Percentiles rank a stretch among this genome's conserved stretches.
These are phyloP conservation scores for Penicillium diatomitis DNA, from an alignment of 495 filamentous ascomycete genomes.

Conservation along the genomic window DNA sequence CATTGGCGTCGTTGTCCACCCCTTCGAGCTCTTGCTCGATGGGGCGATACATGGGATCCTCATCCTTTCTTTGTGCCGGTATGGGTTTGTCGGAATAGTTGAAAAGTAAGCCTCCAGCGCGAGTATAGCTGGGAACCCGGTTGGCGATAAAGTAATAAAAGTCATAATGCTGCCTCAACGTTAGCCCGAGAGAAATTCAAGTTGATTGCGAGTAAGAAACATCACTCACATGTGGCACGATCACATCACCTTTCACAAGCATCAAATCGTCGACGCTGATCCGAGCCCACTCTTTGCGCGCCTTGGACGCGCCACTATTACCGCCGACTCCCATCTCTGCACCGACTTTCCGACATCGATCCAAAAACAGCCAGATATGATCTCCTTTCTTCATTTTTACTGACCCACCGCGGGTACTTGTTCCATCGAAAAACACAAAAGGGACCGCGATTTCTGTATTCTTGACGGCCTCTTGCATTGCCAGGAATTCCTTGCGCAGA, in stretches of 20 bases:
- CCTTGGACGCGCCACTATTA: slow-evolving; percentile 43
- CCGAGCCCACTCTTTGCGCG: slow-evolving; percentile 70
- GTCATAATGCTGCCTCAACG: slow-evolving; percentile 68
- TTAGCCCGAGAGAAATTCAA: slow-evolving; percentile 10
- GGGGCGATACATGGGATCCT: slow-evolving; percentile 39
- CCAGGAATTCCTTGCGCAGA: slow-evolving; percentile 75
- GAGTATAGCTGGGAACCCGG: slow-evolving; percentile 59
- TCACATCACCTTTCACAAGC: slow-evolving; percentile 83
- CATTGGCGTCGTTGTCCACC: slow-evolving; percentile 62
- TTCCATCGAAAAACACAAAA: slow-evolving; percentile 98
- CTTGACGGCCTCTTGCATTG: slow-evolving; percentile 79
- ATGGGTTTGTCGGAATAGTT: slow-evolving; percentile 60
- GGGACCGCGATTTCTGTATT: slow-evolving; percentile 83
- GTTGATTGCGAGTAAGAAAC: background rate
- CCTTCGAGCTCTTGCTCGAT: slow-evolving; percentile 59
- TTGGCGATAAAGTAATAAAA: slow-evolving; percentile 97
- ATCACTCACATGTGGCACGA: slow-evolving; percentile 80
- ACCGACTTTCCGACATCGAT: slow-evolving; percentile 81
- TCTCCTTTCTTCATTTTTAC: slow-evolving; percentile 90
- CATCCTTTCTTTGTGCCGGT: slow-evolving; percentile 21
- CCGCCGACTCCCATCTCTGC: slow-evolving; percentile 69
- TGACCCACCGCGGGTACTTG: slow-evolving; percentile 75
- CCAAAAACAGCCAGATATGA: slow-evolving; percentile 81
- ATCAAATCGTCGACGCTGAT: slow-evolving; percentile 95
- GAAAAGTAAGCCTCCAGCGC: slow-evolving; percentile 52